Base-by-base conservation (phyloP, 106 monocot genomes). In the Phalaenopsis equestris region DNA sequence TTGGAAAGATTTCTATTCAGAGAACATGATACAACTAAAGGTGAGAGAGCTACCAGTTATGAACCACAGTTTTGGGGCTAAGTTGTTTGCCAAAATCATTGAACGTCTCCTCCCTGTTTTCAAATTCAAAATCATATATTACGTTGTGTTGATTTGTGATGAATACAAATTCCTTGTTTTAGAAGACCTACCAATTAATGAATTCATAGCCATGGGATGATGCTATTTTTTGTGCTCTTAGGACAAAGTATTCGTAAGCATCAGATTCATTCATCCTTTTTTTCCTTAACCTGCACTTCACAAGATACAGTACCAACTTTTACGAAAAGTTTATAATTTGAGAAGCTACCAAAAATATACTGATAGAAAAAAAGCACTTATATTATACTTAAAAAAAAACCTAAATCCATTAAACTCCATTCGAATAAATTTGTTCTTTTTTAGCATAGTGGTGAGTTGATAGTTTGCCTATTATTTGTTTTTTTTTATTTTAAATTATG, bases 101-200 rank as follows among this genome's bases (percentile, higher is more conserved):
- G 87, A 96, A 96, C 67, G 96, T 90, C 80, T 96, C 96, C 74
- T 96, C 94, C 96, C 96, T 96, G 90, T 16, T 74, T 55, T 14
- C 38, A 61, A 84, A 73, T 8, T 6, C 30, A 81, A 37, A 68
- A 43, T 81, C 74, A 68, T 72, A 42, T 15, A 37, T 76, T 9
- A 85, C 78, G 84, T 8, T 56, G 23, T 56, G 23, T 47, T 56
- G 80, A 56, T 5, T 56, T 18, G 0, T 17, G 14, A 77, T 18
- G 39, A 82, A 72, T 41, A 1, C 55, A 52, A 8, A 70, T 37
- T 82, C 12, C 43, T 2, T 9, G 21, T 30, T 42, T 14, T 52
- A 77, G 10, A 8, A 36, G 52, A 55, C 43, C 4, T 88, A 93
- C 93, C 93, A 93, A 79, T 96, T 93, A 47, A 96, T 89, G 77